phyloP scores from a whole-genome alignment of 371 early-diverging fungal species.

The Syncephalastrum contaminatum region DNA sequence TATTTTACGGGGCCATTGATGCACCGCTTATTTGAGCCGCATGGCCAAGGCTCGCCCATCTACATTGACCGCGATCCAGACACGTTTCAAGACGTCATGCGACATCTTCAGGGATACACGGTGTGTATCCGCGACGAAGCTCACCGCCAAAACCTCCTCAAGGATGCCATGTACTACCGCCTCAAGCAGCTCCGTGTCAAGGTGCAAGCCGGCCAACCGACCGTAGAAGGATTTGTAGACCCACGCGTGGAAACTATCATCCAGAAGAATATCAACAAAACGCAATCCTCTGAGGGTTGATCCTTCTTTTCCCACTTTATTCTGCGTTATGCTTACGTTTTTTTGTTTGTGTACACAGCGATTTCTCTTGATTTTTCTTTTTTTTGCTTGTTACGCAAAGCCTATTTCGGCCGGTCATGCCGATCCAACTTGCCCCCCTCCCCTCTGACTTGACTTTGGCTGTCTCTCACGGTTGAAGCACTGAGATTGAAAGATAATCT shows the following conservation, averaged over 20 bases:
- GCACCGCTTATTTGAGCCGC: conserved; percentile 27
- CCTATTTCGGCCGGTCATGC: conserved; percentile 11
- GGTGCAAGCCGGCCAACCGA: conserved; percentile 38
- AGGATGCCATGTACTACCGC: conserved; percentile 62
- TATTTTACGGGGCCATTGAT: conserved; percentile 48
- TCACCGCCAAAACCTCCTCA: conserved; percentile 61
- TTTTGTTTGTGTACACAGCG: too few species aligned
- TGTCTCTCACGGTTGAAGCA: too few species aligned
- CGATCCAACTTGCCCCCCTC: too few species aligned
- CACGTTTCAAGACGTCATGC: conserved; percentile 59
- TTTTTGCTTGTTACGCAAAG: conserved; percentile 11
- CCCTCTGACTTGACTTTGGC: too few species aligned
- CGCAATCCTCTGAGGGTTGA: too few species aligned
- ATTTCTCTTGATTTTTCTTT: too few species aligned
- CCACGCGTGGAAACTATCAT: too few species aligned
- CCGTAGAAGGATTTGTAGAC: conserved; percentile 47
- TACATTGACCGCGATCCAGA: conserved; percentile 64
- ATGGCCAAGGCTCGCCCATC: conserved; percentile 34
- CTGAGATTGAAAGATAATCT: too few species aligned
- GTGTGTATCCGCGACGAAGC: conserved; percentile 57
- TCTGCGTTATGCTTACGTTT: too few species aligned
- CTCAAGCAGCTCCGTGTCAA: conserved; percentile 54
- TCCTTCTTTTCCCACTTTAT: too few species aligned
- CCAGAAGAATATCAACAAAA: too few species aligned
- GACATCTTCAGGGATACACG: conserved; percentile 61